Evolutionary conservation across 805 yeast species (phyloP), one percentile per base, ranked within the genome.

Genomic region (Kockiozyma suomiensis): DNA sequence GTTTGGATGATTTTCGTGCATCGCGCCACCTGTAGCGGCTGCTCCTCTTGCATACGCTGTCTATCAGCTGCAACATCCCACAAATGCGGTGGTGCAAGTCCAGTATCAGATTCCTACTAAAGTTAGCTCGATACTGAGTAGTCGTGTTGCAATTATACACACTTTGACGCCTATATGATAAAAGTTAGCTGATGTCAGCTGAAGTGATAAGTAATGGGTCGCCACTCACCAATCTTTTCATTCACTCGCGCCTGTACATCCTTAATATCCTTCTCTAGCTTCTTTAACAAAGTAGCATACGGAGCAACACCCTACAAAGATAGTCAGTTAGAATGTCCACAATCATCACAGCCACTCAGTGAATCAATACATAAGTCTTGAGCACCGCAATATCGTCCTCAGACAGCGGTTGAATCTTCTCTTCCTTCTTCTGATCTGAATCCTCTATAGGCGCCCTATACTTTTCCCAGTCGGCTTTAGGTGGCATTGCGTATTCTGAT

Each of bases 31-130:
- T 94, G 99, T 66, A 94, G 79, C 32, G 99, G 97, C 72, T 90
- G 97, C 72, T 94, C 98, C 73, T 87, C 93, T 61, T 86, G 81
- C 86, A 92, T 85, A 71, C 97, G 81, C 75, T 90, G 96, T 73
- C 88, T 88, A 76, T 94, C 99, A 28, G 97, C 98, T 81, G 86
- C 84, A 50, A 93, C 90, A 77, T 94, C 99, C 99, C 99, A 94
- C 67, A 93, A 78, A 71, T 90, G 96, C 5, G 97, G 97, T 53
- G 96, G 92, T 19, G 98, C 90, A 64, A 94, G 80, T n/a, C 99
- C 99, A 0, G 99, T 93, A 75, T 94, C 98, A 71, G 94, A 85
- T 75, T 94, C 99, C 72, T 89, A 88, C 4, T 17, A 13, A 26
- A 10, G 7, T 42, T 19, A 30, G 15, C 23, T 12, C 12, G 8